Base-by-base conservation (phyloP, 2,329 filamentous ascomycete genomes). In the Alternaria sp. region DNA sequence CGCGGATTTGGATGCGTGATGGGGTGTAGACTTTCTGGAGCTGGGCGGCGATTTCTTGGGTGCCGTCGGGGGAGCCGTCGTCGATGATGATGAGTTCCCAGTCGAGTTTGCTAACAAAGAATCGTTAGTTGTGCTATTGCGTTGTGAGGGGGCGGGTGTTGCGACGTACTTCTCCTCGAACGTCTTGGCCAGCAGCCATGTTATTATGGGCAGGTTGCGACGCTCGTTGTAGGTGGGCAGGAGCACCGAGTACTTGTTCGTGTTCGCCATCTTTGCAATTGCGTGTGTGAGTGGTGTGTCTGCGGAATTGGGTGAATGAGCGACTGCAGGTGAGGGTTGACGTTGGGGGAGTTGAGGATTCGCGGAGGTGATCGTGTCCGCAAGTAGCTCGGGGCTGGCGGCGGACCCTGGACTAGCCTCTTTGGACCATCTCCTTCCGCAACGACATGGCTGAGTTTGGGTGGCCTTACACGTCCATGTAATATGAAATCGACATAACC, bases 141-240 rank as follows among this genome's bases (percentile, higher is more conserved):
- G 28, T 30, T 30, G 13, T 30, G 28, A 30, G 28, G 28, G 28
- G 30, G 11, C 52, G 50, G 43, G 44, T 56, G 50, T 50, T 64
- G 64, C 49, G 63, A 75, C 88, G 68, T 85, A 97, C 95, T 91
- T 87, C 81, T 97, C 89, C 55, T 90, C 93, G 81, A 98, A 98
- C 67, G 91, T 97, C 81, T 90, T 91, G 84, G 97, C 92, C 71
- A 99, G 87, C 81, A 99, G 85, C 93, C 93, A 98, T 77, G 91
- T 89, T 79, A 98, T 93, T 80, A 99, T 96, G 76, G 96, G 96
- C 71, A 99, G 89, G 84, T 99, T 99, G 81, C 90, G 90, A 79
- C 96, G 93, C 88, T 99, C 96, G 82, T 99, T 98, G 89, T 97
- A 99, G 66, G 96, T 99, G 61, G 96, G 96, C 69, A 99, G 89